Base-by-base conservation (phyloP, 164 flowering plant species). In the Stephania japonica region DNA sequence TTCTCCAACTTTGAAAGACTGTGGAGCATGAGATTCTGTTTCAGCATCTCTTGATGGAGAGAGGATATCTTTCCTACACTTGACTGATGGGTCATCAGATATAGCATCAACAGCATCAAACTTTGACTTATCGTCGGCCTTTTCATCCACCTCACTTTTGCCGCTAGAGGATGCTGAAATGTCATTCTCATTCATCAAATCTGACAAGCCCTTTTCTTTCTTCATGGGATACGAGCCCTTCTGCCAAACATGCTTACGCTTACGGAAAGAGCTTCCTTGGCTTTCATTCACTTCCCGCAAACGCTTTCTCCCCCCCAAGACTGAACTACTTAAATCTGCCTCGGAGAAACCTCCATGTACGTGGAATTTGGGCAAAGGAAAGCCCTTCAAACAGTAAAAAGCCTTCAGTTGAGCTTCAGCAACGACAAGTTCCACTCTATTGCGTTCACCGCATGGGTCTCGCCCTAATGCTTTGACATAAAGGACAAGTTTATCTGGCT, bases 371-470 rank as follows among this genome's bases (percentile, higher is more conserved):
- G 94, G 90, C 43, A 89, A 85, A 61, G 77, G 70, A 71, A 42
- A 78, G 19, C 97, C 93, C 77, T 88, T 92, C 84, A 84, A 85
- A 25, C 86, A 86, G 76, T 80, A 81, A 76, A 87, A 87, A n/a
- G 95, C 85, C 68, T 77, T 59, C 70, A 91, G 75, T 68, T 90
- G 91, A 25, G 92, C 87, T 70, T 77, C 81, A 67, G 81, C 82
- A 10, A 82, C 77, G 7, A 72, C 82, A 65, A 85, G 71, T 47
- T 87, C 89, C 71, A 94, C 80, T 67, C 77, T 87, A 69, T 89
- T 87, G 75, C 61, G 44, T 25, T 59, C 80, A 61, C 72, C 73
- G 70, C 11, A 32, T 11, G 96, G 89, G 13, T 21, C 65, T 19
- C 26, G 76, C 24, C 95, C 91, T 72, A 88, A 75, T 42, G 65